These are phyloP conservation scores for Wallacemonas sp. DNA, from an alignment of 208 protist genomes.

Conservation along the genomic window DNA sequence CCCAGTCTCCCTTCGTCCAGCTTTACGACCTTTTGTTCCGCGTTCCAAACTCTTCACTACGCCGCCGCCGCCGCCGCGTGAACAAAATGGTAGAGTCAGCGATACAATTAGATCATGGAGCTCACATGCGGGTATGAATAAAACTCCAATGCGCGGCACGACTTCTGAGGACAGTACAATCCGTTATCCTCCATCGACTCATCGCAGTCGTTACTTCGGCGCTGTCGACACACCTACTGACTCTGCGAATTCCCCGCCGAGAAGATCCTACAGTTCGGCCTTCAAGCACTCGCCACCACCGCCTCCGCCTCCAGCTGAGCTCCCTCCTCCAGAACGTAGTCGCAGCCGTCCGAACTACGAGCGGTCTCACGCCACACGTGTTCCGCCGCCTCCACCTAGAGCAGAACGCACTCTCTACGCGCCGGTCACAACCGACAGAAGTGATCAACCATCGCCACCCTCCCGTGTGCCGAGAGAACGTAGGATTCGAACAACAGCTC, in stretches of 20 bases:
- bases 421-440: neutral
- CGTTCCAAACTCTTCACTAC: constrained; percentile 4
- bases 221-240: constrained; percentile 5
- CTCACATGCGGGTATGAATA: constrained; percentile 2
- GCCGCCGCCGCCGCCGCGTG: neutral
- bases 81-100: neutral
- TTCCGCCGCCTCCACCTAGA: neutral
- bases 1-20: neutral
- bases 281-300: neutral
- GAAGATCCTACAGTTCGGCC: neutral
- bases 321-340: neutral
- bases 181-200: neutral
- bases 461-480: neutral
- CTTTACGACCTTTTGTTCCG: neutral
- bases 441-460: constrained; percentile 11
- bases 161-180: neutral
- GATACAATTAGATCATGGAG: neutral
- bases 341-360: neutral
- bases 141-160: neutral
- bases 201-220: constrained; percentile 12
- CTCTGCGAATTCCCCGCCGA: neutral
- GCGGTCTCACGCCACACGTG: neutral
- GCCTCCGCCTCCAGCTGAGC: constrained; percentile 1
- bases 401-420: constrained; percentile 2
- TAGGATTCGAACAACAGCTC: neutral